These are phyloP conservation scores for Bisporella sp. DNA, from an alignment of 2,329 filamentous ascomycete genomes.

Conservation along the genomic window DNA sequence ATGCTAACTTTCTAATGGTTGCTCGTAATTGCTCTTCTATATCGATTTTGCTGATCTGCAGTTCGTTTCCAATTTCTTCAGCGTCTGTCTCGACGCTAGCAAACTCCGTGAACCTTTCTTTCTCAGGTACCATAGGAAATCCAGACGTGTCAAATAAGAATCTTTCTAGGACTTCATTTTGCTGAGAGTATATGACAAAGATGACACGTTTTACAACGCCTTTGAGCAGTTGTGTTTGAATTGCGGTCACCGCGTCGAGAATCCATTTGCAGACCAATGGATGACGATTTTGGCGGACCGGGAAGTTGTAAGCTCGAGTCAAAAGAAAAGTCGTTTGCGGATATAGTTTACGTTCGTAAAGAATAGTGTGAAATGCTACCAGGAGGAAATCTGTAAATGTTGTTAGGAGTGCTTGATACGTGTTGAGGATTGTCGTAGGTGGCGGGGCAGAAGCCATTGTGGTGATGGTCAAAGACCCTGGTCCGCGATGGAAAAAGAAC, in stretches of 20 bases:
- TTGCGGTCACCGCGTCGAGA: conserved; percentile 54
- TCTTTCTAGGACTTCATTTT: conserved; percentile 32
- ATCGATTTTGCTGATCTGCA: conserved; percentile 46
- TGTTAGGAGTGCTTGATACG: conserved; percentile 38
- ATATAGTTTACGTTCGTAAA: conserved; percentile 62
- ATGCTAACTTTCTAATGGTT: conserved; percentile 55
- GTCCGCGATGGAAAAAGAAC: too few relatives aligned
- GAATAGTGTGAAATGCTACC: conserved; percentile 63
- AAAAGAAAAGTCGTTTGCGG: conserved; percentile 58
- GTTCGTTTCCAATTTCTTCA: conserved; percentile 6
- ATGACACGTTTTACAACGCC: conserved; percentile 29
- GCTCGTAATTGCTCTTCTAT: conserved; percentile 68
- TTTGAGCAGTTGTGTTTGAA: conserved; percentile 54
- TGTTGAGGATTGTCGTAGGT: conserved; percentile 30
- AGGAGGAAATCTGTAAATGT: conserved; percentile 61
- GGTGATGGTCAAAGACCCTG: background rate
- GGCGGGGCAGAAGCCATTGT: conserved; percentile 11
- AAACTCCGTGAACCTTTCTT: conserved; percentile 31
- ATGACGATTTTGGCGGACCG: conserved; percentile 64
- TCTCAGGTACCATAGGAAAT: conserved; percentile 30
- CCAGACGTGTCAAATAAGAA: conserved; percentile 35
- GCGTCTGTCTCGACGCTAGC: conserved; percentile 10
- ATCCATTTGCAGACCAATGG: conserved; percentile 66
- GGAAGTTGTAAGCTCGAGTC: conserved; percentile 61
- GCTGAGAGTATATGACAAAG: conserved; percentile 29